phyloP scores from a whole-genome alignment of 768 basidiomycete genomes.

The Kwoniella heveanensis region DNA sequence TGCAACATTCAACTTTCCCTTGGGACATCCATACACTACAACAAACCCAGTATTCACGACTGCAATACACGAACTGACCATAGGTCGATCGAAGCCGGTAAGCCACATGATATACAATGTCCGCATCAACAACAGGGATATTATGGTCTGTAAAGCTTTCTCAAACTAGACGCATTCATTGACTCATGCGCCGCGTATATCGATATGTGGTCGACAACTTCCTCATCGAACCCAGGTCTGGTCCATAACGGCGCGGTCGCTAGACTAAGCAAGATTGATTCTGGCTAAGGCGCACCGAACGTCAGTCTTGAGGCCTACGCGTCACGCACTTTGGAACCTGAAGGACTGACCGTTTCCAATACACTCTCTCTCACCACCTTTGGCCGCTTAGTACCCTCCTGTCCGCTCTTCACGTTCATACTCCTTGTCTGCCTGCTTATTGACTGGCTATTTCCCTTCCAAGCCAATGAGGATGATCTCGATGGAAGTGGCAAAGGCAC shows the following conservation, averaged over 20 bases:
- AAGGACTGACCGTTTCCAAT: conserved; percentile 30
- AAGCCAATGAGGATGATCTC: background rate
- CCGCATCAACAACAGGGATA: no score
- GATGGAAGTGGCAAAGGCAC: background rate
- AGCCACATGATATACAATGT: no score
- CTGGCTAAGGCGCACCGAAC: conserved; percentile 21
- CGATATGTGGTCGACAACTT: background rate
- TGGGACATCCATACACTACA: no score
- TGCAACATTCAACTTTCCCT: no score
- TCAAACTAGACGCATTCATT: no score
- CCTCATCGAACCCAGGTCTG: background rate
- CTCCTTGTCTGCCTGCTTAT: conserved; percentile 6
- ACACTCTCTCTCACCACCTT: conserved; percentile 27
- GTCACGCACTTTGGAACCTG: no score
- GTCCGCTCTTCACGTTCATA: conserved; percentile 7
- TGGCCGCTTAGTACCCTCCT: conserved; percentile 2
- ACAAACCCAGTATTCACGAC: no score
- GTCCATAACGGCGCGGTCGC: conserved; percentile 41
- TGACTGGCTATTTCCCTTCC: background rate
- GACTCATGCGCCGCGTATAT: background rate
- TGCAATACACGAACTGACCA: no score
- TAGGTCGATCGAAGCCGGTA: no score
- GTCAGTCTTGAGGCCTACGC: no score
- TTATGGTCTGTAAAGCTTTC: no score
- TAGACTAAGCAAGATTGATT: conserved; percentile 35